Percentiles rank a stretch among this genome's conserved stretches.
Conservation (phyloP, 768 basidiomycete species). For the Podaxis sp. region DNA sequence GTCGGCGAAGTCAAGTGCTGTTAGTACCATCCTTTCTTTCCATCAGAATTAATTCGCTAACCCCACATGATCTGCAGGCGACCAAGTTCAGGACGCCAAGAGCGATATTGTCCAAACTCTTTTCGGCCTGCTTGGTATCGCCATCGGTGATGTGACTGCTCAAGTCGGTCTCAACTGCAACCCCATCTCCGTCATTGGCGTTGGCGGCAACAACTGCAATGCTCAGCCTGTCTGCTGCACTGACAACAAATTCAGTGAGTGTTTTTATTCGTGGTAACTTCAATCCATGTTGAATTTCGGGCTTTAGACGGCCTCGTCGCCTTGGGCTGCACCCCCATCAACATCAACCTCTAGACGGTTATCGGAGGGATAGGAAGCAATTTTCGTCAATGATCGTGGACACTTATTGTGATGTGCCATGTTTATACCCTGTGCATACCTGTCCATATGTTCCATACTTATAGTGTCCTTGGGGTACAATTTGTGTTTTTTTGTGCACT, state of each 20-base stretch:
- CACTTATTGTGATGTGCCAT: background rate
- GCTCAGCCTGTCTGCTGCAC: constrained; percentile 9
- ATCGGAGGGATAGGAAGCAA: background rate
- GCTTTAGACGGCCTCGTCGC: constrained; percentile 5
- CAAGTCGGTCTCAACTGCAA: constrained; percentile 13
- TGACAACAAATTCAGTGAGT: constrained; percentile 9
- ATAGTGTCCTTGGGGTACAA: background rate
- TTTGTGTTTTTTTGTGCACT: background rate
- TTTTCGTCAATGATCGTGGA: background rate
- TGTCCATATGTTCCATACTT: background rate
- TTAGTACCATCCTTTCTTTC: background rate
- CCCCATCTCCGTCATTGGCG: constrained; percentile 2
- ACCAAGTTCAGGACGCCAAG: background rate
- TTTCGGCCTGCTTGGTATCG: constrained; percentile 6
- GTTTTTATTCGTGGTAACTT: background rate
- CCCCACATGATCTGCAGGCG: background rate
- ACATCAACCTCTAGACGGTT: constrained; percentile 11
- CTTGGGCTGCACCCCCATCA: constrained; percentile 15
- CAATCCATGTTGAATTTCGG: background rate
- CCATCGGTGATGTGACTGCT: background rate
- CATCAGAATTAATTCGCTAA: background rate
- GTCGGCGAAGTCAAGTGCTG: constrained; percentile 12
- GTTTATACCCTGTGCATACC: constrained; percentile 2
- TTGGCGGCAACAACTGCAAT: constrained; percentile 10
- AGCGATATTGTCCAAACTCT: background rate